Evolutionary conservation across 106 monocot genomes (phyloP), one percentile per base, ranked within the genome.

Genomic region (Triglochin maritima): DNA sequence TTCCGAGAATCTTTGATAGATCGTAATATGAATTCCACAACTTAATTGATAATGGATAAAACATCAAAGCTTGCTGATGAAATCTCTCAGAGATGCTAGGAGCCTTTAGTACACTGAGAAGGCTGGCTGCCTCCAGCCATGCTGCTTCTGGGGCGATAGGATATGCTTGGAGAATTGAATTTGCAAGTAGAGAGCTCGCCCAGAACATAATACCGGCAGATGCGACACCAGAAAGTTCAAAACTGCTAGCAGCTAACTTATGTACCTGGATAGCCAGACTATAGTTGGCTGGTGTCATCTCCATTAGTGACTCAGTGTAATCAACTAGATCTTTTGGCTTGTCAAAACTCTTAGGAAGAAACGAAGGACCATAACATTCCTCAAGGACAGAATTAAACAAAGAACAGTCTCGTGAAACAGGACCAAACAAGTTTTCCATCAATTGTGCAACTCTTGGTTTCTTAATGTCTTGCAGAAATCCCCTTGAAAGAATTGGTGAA

Each of bases 1-100:
- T 59, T 42, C 84, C 79, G 13, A 61, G 67, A n/a, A 50, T 63
- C 49, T 62, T 75, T 14, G 72, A 80, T 44, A 79, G 61, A 52
- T 64, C 61, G 17, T 82, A 71, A 51, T 78, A 86, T 10, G 84
- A 86, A 53, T 80, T 73, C 98, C 98, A 99, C 57, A 99, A 69
- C 68, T 74, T 77, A 13, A 81, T 9, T 60, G 98, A 99, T 79
- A 99, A 99, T 3, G 98, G 98, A 78, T 88, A 89, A 6, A 86
- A 81, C 8, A 80, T 78, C 13, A 84, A 10, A 15, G 83, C 92
- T 49, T 77, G 81, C 72, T 84, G 70, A 76, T 77, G 62, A 75
- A 99, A 99, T 47, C 73, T 76, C 44, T 73, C 69, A n/a, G 76
- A 75, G 66, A 89, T 73, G 12, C 61, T 72, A 15, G 49, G 47